These are phyloP conservation scores for Cryptococcus amylolentus DNA, from an alignment of 1,284 basidiomycete species.

Conservation along the genomic window DNA sequence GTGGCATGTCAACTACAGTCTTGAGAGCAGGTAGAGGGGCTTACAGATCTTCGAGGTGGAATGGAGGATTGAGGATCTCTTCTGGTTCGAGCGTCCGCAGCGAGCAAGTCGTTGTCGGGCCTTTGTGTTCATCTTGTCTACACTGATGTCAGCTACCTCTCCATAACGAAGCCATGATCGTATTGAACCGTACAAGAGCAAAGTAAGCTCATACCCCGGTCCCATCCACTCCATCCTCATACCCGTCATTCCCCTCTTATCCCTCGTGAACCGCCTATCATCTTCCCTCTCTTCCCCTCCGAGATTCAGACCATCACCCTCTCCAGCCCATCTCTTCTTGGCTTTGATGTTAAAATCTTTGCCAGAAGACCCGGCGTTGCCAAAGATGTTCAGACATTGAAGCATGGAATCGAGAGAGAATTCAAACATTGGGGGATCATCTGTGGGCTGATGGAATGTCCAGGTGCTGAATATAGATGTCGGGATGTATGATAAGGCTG, in stretches of 20 bases:
- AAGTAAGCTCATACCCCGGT: conserved; percentile 68
- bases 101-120: conserved; percentile 84
- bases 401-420: conserved; percentile 75
- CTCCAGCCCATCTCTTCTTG: conserved; percentile 50
- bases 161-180: background rate
- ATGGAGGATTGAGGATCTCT: conserved; percentile 71
- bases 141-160: background rate
- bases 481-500: conserved; percentile 83
- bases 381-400: conserved; percentile 88
- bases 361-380: conserved; percentile 59
- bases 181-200: conserved; percentile 69
- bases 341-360: conserved; percentile 4
- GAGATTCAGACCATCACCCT: conserved; percentile 42
- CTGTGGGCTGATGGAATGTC: conserved; percentile 56
- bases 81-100: conserved; percentile 82
- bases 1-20: background rate
- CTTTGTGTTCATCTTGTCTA: conserved; percentile 76
- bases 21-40: conserved; percentile 29
- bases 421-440: conserved; percentile 58
- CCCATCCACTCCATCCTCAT: conserved; percentile 82
- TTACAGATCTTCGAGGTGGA: conserved; percentile 66
- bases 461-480: conserved; percentile 74
- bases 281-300: conserved; percentile 28
- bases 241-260: conserved; percentile 55
- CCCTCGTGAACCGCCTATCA: conserved; percentile 6